A percentile compares a stretch with the other conserved stretches of the same genome.
phyloP scores from a whole-genome alignment of 805 yeast species.

The Cyberlindnera maritima region DNA sequence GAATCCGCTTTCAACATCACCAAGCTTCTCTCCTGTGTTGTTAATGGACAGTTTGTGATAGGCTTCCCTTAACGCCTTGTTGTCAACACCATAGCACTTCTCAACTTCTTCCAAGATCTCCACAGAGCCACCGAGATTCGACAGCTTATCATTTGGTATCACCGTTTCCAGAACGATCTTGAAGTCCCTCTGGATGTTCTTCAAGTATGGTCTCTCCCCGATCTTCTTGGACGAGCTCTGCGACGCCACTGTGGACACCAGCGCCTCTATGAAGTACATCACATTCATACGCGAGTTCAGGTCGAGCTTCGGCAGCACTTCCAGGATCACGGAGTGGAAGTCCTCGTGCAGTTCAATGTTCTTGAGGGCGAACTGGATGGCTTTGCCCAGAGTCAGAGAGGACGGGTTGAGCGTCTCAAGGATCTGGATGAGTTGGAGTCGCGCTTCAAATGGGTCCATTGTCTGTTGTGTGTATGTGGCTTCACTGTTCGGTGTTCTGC shows the following conservation, averaged over 20 bases:
- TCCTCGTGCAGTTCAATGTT: conserved; percentile 63
- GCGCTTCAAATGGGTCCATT: conserved; percentile 90
- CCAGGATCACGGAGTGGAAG: conserved; percentile 63
- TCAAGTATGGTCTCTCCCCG: conserved; percentile 23
- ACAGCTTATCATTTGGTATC: conserved; percentile 32
- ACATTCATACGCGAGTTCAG: conserved; percentile 64
- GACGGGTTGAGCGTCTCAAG: conserved; percentile 67
- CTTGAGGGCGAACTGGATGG: conserved; percentile 42
- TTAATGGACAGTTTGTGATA: conserved; percentile 6
- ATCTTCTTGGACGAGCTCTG: conserved; percentile 3
- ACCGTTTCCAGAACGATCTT: conserved; percentile 32
- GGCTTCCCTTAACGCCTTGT: conserved; percentile 1
- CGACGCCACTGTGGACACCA: conserved; percentile 38
- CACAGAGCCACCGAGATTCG: conserved; percentile 20
- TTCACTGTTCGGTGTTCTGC: neutral
- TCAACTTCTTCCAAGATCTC: conserved; percentile 22
- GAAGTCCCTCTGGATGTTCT: conserved; percentile 32
- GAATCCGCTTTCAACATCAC: conserved; percentile 15
- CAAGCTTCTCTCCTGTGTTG: conserved; percentile 3
- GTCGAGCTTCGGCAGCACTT: conserved; percentile 50
- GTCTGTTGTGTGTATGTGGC: neutral
- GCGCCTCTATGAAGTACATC: conserved; percentile 66
- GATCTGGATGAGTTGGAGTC: conserved; percentile 68
- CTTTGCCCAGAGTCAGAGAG: conserved; percentile 39
- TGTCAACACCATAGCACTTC: conserved; percentile 12